Conservation (phyloP, 805 yeast species). For the Suhomyces prunicola region DNA sequence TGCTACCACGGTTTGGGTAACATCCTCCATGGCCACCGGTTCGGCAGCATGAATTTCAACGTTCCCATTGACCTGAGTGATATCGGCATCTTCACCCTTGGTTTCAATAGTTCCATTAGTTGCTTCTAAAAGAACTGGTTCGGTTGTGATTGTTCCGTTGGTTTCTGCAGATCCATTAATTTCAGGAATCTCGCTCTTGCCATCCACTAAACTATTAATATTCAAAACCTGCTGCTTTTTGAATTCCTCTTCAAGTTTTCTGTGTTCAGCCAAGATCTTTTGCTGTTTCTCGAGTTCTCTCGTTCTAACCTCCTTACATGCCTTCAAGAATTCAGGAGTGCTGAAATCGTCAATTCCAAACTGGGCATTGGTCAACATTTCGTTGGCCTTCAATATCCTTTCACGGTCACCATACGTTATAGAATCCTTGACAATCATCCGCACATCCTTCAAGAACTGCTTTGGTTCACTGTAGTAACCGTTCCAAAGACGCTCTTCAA, state of each 20-base stretch:
- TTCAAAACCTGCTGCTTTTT: slow-evolving; percentile 2
- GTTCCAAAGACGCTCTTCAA: slow-evolving; percentile 95
- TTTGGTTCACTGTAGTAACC: slow-evolving; percentile 92
- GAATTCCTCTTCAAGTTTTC: slow-evolving; percentile 23
- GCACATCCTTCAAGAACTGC: slow-evolving; percentile 82
- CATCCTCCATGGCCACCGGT: not conserved
- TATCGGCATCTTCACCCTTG: not conserved
- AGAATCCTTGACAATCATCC: slow-evolving; percentile 78
- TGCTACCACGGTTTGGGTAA: not conserved
- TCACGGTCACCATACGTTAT: slow-evolving; percentile 78
- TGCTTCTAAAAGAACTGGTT: not conserved
- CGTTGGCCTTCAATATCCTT: slow-evolving; percentile 75
- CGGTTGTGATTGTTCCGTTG: not conserved
- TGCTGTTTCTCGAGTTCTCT: slow-evolving; percentile 60
- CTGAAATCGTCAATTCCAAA: slow-evolving; percentile 91
- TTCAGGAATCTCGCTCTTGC: not conserved
- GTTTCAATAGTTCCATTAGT: not conserved
- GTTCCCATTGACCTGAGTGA: not conserved
- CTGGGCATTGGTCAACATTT: slow-evolving; percentile 94
- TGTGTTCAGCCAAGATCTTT: slow-evolving; percentile 38
- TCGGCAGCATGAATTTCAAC: not conserved
- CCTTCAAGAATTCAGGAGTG: slow-evolving; percentile 63
- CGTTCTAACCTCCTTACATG: slow-evolving; percentile 69
- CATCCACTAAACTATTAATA: not conserved
- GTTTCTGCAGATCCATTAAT: not conserved